A percentile compares a stretch with the other conserved stretches of the same genome.
Conservation (phyloP, 371 early-diverging fungal genomes). For the Mortierella sp. region DNA sequence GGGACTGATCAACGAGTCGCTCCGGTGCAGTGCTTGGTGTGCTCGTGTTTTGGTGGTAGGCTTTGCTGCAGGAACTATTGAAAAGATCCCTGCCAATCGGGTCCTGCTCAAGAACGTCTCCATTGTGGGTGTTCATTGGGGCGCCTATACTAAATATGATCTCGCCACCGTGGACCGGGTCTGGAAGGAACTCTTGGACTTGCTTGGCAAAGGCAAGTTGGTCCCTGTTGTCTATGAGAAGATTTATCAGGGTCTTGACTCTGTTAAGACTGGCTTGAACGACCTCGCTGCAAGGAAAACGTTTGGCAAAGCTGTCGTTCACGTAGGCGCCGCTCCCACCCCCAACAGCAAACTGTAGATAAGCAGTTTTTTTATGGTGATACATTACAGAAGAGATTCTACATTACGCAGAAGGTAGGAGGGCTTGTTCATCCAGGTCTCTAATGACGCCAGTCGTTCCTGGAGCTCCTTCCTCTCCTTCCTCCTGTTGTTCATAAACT, state of each 20-base stretch:
- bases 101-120: constrained; percentile 86
- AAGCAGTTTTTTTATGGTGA: constrained; percentile 27
- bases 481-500: not conserved
- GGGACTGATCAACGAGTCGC: constrained; percentile 74
- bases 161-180: constrained; percentile 70
- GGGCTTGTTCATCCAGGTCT: not conserved
- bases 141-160: constrained; percentile 77
- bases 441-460: not conserved
- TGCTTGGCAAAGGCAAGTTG: constrained; percentile 71
- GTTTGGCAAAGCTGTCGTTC: constrained; percentile 84
- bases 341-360: constrained; percentile 61
- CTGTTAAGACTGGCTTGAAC: constrained; percentile 73
- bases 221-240: constrained; percentile 79
- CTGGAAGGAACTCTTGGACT: constrained; percentile 77
- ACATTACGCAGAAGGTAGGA: constrained; percentile 1
- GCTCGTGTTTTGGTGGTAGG: constrained; percentile 88
- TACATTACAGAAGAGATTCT: not conserved
- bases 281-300: constrained; percentile 78
- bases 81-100: constrained; percentile 83
- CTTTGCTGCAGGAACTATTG: constrained; percentile 86
- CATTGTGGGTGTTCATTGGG: constrained; percentile 82
- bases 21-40: constrained; percentile 88
- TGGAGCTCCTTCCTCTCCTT: not conserved
- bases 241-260: constrained; percentile 71
- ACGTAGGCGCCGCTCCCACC: constrained; percentile 40